phyloP scores from a whole-genome alignment of 768 basidiomycete genomes.

The Panaeolus papilionaceus region DNA sequence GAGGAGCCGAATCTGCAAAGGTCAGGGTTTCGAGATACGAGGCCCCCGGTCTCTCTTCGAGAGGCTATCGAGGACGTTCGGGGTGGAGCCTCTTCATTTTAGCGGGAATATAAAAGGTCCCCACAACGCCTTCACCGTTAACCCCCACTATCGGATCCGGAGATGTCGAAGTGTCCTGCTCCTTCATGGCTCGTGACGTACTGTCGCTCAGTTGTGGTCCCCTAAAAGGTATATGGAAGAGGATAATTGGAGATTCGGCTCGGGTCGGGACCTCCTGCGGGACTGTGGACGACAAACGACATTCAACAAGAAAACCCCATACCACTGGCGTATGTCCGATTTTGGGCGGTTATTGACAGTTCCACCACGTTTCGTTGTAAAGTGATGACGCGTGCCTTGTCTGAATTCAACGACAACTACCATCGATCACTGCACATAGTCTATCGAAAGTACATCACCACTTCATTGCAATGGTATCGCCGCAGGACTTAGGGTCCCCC shows the following conservation, averaged over 20 bases:
- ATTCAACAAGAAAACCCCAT: constrained; percentile 7
- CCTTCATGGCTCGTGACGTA: constrained; percentile 12
- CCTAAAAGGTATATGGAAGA: constrained; percentile 1
- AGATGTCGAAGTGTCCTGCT: constrained; percentile 3
- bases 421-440: constrained; percentile 13
- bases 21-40: constrained; percentile 9
- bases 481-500: constrained; percentile 12
- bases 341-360: constrained; percentile 13
- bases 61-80: constrained; percentile 12
- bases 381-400: background rate
- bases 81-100: constrained; percentile 11
- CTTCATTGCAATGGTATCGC: constrained; percentile 10
- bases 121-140: constrained; percentile 11
- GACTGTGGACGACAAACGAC: constrained; percentile 10
- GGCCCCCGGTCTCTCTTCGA: constrained; percentile 9
- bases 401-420: background rate
- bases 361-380: constrained; percentile 3
- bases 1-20: background rate
- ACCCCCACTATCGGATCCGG: constrained; percentile 7
- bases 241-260: constrained; percentile 9
- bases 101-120: constrained; percentile 13
- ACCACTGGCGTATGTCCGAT: constrained; percentile 10
- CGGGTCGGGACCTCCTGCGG: background rate
- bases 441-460: constrained; percentile 14
- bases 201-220: background rate